Percentiles rank a stretch among this genome's conserved stretches.
Conservation (phyloP, 768 basidiomycete species). For the Tulasnella sp. region DNA sequence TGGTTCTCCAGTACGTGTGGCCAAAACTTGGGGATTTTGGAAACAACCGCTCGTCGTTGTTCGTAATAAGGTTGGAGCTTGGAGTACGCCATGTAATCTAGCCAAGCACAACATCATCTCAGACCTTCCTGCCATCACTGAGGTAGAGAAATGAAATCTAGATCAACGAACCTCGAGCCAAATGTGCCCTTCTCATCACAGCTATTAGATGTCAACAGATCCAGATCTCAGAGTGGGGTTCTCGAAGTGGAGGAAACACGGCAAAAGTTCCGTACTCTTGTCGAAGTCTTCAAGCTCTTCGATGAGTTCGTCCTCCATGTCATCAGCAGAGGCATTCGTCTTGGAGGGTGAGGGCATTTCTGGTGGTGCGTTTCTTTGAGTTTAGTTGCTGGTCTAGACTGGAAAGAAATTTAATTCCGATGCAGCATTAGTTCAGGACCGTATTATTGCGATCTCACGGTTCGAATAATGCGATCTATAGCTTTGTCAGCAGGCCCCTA, state of each 20-base stretch:
- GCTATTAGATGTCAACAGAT: not conserved
- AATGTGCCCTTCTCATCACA: not conserved
- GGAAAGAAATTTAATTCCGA: not conserved
- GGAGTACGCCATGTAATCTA: not conserved
- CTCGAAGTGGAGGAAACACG: not conserved
- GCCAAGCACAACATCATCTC: not conserved
- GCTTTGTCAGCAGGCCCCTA: not conserved
- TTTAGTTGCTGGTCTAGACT: not conserved
- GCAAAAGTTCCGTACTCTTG: not conserved
- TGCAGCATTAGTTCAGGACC: not conserved
- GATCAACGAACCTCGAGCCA: not conserved
- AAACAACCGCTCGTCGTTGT: slow-evolving; percentile 58
- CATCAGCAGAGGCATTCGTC: not conserved
- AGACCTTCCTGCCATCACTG: not conserved
- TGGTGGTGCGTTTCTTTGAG: not conserved
- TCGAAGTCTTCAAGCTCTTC: not conserved
- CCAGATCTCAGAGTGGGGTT: not conserved
- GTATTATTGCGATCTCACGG: not conserved
- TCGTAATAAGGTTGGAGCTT: slow-evolving; percentile 37
- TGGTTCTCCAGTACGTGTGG: slow-evolving; percentile 77
- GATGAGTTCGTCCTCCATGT: not conserved
- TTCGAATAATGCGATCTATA: not conserved
- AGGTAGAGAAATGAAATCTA: not conserved
- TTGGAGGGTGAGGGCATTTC: not conserved
- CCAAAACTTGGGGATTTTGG: slow-evolving; percentile 73